Evolutionary conservation across 2,329 filamentous ascomycete species (phyloP).

Genomic region (Trichoderma aggressivum): DNA sequence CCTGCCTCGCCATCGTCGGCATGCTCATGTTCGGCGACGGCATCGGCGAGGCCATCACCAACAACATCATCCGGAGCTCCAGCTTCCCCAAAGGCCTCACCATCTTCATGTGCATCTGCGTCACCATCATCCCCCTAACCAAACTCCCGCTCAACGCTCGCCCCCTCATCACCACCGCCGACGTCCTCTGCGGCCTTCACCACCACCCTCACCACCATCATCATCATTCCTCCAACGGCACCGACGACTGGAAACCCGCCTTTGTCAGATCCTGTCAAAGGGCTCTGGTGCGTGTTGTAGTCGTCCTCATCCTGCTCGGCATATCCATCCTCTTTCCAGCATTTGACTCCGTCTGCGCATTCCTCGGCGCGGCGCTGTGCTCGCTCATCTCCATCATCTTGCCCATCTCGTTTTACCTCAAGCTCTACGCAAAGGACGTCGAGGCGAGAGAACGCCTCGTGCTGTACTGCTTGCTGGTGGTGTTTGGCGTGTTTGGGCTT

Average conservation of each 20-base stretch:
- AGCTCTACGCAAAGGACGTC: constrained; percentile 77
- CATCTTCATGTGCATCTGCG: constrained; percentile 78
- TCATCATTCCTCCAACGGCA: constrained; percentile 28
- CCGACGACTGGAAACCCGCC: constrained; percentile 39
- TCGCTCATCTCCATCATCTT: constrained; percentile 93
- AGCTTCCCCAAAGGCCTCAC: constrained; percentile 73
- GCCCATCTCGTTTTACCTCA: constrained; percentile 83
- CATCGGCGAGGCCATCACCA: constrained; percentile 86
- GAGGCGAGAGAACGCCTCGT: constrained; percentile 58
- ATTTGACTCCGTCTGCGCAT: constrained; percentile 87
- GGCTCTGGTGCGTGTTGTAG: constrained; percentile 61
- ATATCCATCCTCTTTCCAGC: constrained; percentile 69
- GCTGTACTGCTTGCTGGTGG: constrained; percentile 65
- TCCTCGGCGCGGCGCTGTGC: constrained; percentile 85
- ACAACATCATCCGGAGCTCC: constrained; percentile 73
- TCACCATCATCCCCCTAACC: constrained; percentile 89
- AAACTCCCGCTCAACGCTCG: constrained; percentile 91
- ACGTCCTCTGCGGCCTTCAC: constrained; percentile 75
- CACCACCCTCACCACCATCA: constrained; percentile 35
- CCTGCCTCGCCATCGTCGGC: constrained; percentile 76
- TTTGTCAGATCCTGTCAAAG: constrained; percentile 48
- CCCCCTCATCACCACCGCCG: constrained; percentile 80
- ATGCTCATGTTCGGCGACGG: constrained; percentile 91
- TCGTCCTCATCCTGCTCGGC: constrained; percentile 67
- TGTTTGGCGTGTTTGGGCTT: constrained; percentile 67